Evolutionary conservation across 805 yeast species (phyloP).

Genomic region (Kockiozyma suomiensis): DNA sequence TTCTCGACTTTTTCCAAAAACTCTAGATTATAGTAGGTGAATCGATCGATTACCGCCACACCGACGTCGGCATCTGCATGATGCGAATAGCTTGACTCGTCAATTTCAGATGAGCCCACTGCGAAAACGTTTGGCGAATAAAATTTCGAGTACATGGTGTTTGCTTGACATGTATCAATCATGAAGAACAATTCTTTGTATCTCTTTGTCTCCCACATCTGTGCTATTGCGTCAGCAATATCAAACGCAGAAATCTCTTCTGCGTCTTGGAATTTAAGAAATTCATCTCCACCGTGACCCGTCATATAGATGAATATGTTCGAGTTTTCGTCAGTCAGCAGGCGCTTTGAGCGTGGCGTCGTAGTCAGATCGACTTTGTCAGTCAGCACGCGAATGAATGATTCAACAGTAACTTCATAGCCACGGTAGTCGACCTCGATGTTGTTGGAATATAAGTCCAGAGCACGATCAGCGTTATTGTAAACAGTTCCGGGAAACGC

Average conservation of each 20-base stretch:
- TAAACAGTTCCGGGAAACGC: constrained; percentile 95
- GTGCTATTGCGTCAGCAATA: constrained; percentile 94
- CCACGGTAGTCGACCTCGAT: constrained; percentile 97
- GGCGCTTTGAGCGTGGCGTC: constrained; percentile 88
- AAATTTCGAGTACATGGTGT: constrained; percentile 91
- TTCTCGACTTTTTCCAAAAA: constrained; percentile 80
- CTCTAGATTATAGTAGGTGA: constrained; percentile 88
- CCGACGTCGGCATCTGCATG: constrained; percentile 95
- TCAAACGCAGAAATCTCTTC: constrained; percentile 96
- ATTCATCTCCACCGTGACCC: constrained; percentile 98
- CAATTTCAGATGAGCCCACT: constrained; percentile 86
- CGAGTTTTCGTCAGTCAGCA: constrained; percentile 89
- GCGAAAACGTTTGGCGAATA: constrained; percentile 91
- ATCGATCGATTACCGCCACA: constrained; percentile 95
- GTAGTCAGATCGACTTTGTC: constrained; percentile 89
- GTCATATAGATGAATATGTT: constrained; percentile 94
- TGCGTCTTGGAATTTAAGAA: constrained; percentile 96
- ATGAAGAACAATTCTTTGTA: constrained; percentile 94
- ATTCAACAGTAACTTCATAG: constrained; percentile 97
- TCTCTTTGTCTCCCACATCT: constrained; percentile 93
- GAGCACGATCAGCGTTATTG: constrained; percentile 87
- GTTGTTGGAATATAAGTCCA: constrained; percentile 91
- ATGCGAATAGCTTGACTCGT: constrained; percentile 91
- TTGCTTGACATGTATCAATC: constrained; percentile 99
- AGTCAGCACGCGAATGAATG: constrained; percentile 86